Evolutionary conservation across 2,329 filamentous ascomycete species (phyloP), one percentile per base, ranked within the genome.

Genomic region (Cytospora paraplurivora): DNA sequence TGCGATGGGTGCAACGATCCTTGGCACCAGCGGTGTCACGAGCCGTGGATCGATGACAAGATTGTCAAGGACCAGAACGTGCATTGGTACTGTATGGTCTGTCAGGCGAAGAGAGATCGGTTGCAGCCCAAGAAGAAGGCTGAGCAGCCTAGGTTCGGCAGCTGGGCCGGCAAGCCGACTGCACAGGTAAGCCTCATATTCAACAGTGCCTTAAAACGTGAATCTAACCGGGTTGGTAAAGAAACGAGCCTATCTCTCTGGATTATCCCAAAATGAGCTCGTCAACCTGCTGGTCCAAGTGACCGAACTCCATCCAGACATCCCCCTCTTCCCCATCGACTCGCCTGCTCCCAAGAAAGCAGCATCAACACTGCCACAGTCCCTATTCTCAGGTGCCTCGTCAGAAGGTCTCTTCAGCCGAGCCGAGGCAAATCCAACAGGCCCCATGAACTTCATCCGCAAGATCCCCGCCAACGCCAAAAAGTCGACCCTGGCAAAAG

Each of bases 21-120:
- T 50, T 96, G 92, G 84, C 92, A 96, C 75, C 90, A 93, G 73
- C 85, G 86, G 70, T 96, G 92, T 71, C 91, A 96, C 73, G 84
- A 90, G 64, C 91, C 91, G 1, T 83, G 84, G 10, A 91, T 96
- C 65, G 81, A 83, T n/a, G 84, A 88, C 66, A 85, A 88, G 19
- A 85, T 89, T 21, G 84, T 93, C 54, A 81, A 82, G 41, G 83
- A 91, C 65, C 80, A 87, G 67, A 84, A 85, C 66, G 85, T 85
- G 65, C 85, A 88, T 67, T 95, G 91, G 91, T 85, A 87, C 71
- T 95, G 91, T 71, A 76, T 77, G 7, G 79, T 82, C 34, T 94
- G 91, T 72, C 73, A 72, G 63, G 76, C 71, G 54, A 84, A 79
- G 73, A 79, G 75, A 56, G 71, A 73, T 64, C 59, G 60, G 51